Percentiles rank a stretch among this genome's conserved stretches.
Evolutionary conservation across 352 stramenopile species (phyloP).

Genomic region (Pythium phragmiticola): DNA sequence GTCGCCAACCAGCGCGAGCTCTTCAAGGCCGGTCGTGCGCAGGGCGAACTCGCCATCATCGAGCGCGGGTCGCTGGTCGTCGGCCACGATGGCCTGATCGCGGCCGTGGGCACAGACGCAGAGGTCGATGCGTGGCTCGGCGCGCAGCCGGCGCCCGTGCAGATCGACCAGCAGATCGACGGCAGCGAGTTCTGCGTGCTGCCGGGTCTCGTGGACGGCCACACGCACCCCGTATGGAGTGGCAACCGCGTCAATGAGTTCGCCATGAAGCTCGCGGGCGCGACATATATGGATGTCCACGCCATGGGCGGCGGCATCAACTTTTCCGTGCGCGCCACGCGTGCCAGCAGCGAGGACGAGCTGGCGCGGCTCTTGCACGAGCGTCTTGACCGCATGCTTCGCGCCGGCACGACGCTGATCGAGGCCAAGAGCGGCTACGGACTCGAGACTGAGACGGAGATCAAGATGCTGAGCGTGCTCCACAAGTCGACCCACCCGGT

Average conservation of each 20-base stretch:
- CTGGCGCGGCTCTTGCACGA: constrained; percentile 45
- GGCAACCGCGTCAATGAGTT: constrained; percentile 86
- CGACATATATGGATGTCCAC: constrained; percentile 86
- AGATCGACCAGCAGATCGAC: constrained; percentile 75
- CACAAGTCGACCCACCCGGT: constrained; percentile 58
- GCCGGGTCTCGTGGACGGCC: constrained; percentile 76
- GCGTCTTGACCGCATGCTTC: constrained; percentile 74
- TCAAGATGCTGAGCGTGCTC: constrained; percentile 87
- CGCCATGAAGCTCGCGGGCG: constrained; percentile 83
- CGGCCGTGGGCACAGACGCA: constrained; percentile 51
- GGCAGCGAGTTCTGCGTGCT: constrained; percentile 67
- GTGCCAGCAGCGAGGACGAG: constrained; percentile 61
- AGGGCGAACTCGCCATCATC: constrained; percentile 65
- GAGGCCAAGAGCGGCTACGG: constrained; percentile 86
- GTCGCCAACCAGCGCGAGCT: constrained; percentile 59
- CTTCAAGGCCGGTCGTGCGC: constrained; percentile 62
- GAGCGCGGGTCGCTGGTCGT: constrained; percentile 62
- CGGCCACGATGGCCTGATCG: constrained; percentile 50
- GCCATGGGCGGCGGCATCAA: constrained; percentile 78
- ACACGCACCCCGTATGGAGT: constrained; percentile 85
- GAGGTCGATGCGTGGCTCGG: constrained; percentile 59
- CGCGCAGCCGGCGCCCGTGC: constrained; percentile 52
- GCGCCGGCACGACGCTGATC: constrained; percentile 69
- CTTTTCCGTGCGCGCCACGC: constrained; percentile 72
- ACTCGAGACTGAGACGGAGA: constrained; percentile 74